Evolutionary conservation across 225 moss, liverwort and hornwort species (phyloP).

Genomic region (Pseudoscleropodium purum): DNA sequence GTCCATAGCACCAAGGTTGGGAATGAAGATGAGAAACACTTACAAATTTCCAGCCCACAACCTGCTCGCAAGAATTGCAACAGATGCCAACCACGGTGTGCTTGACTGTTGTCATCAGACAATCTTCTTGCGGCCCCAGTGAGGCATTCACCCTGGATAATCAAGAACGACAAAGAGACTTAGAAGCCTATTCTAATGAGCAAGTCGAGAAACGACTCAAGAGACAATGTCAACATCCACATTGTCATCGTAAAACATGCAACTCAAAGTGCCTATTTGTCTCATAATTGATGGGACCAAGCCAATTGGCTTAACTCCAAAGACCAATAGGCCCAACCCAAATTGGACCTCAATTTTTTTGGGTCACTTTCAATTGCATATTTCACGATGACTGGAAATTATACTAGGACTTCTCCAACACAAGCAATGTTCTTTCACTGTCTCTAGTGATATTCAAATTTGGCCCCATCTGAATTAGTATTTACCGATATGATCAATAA

Average conservation of each 20-base stretch:
- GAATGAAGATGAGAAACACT: background rate
- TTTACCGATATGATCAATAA: background rate
- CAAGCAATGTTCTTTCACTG: background rate
- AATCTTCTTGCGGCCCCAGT: conserved; percentile 77
- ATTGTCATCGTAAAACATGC: fast-evolving
- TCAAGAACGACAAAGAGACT: conserved; percentile 6
- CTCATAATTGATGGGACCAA: background rate
- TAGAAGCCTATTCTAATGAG: background rate
- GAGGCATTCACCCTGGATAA: conserved; percentile 78
- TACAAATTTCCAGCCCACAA: conserved; percentile 98
- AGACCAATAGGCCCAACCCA: background rate
- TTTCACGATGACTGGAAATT: background rate
- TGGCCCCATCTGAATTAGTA: background rate
- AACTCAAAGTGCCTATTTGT: background rate
- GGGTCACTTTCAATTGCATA: background rate
- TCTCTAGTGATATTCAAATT: background rate
- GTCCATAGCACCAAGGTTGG: background rate
- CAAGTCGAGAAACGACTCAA: background rate
- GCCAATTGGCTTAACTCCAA: background rate
- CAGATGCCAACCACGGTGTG: conserved; percentile 94
- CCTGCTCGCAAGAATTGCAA: conserved; percentile 90
- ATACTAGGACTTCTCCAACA: background rate
- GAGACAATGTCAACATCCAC: background rate
- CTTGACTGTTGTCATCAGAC: conserved; percentile 92
- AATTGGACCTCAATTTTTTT: background rate